Evolutionary conservation across 2,329 filamentous ascomycete genomes (phyloP).

Genomic region (Cercospora brassicicola): DNA sequence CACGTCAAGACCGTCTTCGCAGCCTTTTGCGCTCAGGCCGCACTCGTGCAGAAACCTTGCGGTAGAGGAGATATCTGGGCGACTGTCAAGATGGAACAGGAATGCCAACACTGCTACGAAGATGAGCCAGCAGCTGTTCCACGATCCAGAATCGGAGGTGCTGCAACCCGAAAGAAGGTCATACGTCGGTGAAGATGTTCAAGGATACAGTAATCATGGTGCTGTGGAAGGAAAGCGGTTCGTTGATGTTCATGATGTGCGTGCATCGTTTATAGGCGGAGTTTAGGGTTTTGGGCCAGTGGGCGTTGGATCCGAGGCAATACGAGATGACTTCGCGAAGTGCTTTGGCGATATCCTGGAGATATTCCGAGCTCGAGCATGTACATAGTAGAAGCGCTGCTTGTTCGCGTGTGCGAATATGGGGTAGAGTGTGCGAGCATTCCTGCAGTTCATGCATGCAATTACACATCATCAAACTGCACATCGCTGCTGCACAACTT

Average conservation of each 20-base stretch:
- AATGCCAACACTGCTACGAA: slow-evolving; percentile 35
- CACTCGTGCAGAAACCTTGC: slow-evolving; percentile 39
- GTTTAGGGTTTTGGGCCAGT: background rate
- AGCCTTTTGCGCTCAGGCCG: slow-evolving; percentile 37
- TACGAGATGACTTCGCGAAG: background rate
- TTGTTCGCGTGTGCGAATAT: background rate
- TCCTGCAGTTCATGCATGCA: background rate
- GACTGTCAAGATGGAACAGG: slow-evolving; percentile 40
- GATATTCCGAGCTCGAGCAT: background rate
- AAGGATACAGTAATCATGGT: background rate
- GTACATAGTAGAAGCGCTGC: background rate
- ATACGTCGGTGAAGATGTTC: slow-evolving; percentile 14
- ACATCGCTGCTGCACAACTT: background rate
- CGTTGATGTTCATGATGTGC: background rate
- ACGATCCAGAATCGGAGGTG: slow-evolving; percentile 20
- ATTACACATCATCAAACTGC: background rate
- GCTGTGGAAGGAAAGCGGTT: background rate
- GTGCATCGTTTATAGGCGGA: background rate
- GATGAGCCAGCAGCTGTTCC: slow-evolving; percentile 25
- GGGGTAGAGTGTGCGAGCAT: background rate
- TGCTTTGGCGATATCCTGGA: background rate
- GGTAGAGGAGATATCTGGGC: slow-evolving; percentile 40
- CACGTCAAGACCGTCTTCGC: slow-evolving; percentile 46
- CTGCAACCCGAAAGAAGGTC: slow-evolving; percentile 22
- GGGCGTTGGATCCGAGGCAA: background rate